Base-by-base conservation (phyloP, 257 asterid genomes). In the Asclepias syriaca region DNA sequence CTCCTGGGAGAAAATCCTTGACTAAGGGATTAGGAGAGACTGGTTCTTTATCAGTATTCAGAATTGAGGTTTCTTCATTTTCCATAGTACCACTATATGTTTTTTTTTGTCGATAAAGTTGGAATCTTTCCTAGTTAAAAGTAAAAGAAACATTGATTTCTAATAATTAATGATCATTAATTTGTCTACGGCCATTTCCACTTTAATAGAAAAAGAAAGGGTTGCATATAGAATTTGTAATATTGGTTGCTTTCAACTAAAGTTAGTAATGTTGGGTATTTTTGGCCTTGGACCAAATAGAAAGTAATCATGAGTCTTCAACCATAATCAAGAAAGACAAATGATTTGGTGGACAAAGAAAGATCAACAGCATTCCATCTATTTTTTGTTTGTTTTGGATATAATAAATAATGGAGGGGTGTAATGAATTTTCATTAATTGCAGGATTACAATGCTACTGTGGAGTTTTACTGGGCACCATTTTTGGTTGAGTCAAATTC, bases 381-480 rank as follows among this genome's bases (percentile, higher is more conserved):
- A 8, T 51, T n/a, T 51, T 51, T 16, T 1, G 18, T 16, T 16
- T 16, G 6, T 16, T 16, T 15, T n/a, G 6, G n/a, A 43, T 51
- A 16, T 16, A 15, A 19, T 51, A 2, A n/a, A 3, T 40, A 13
- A 64, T 0, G 61, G n/a, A 34, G 53, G 11, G 19, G 51, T 32
- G 19, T 40, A 2, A 56, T 4, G 22, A 37, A 16, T 69, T 66
- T 43, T 43, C 7, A 43, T 43, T 43, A 7, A 43, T 43, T 79
- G 78, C 73, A 92, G 96, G 95, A 92, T 69, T 92, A 89, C 66
- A 92, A 92, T 78, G 96, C 96, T 0, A 92, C 93, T 3, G 88
- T 89, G 12, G 96, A 92, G 75, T 92, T 92, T n/a, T 92, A 92
- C 54, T 92, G 97, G 97, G 91, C 97, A 3, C 97, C 97, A 60